These are phyloP conservation scores for Aspergillus indologenus DNA, from an alignment of 495 filamentous ascomycete species.

Conservation along the genomic window DNA sequence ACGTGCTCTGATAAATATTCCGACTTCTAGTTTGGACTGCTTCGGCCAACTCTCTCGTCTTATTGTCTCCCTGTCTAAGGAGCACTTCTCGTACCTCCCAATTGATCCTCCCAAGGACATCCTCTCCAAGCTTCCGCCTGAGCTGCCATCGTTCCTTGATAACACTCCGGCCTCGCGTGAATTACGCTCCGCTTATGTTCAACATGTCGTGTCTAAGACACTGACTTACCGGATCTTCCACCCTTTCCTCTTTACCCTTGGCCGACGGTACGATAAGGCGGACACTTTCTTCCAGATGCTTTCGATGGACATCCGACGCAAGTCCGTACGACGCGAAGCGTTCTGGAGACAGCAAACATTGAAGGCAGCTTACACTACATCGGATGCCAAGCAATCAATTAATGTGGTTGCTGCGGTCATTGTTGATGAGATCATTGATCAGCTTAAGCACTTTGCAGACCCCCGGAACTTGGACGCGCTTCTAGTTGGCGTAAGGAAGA, in stretches of 20 bases:
- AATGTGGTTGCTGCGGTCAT: conserved; percentile 58
- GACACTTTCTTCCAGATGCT: conserved; percentile 61
- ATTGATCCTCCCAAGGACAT: conserved; percentile 53
- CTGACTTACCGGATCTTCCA: conserved; percentile 62
- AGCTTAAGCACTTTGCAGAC: conserved; percentile 58
- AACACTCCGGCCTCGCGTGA: conserved; percentile 50
- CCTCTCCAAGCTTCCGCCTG: conserved; percentile 51
- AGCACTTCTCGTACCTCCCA: conserved; percentile 56
- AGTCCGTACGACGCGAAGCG: conserved; percentile 59
- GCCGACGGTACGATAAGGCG: conserved; percentile 59
- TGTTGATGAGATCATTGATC: conserved; percentile 58
- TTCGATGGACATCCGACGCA: conserved; percentile 59
- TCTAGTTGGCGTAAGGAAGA: conserved; percentile 48
- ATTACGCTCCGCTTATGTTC: conserved; percentile 58
- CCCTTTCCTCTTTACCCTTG: conserved; percentile 62
- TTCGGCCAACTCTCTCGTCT: conserved; percentile 56
- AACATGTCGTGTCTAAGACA: conserved; percentile 57
- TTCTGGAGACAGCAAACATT: conserved; percentile 65
- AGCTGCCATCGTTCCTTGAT: conserved; percentile 55
- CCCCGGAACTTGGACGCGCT: conserved; percentile 53
- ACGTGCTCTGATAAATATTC: conserved; percentile 43
- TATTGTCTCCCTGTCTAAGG: conserved; percentile 56
- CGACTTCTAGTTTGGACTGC: conserved; percentile 52
- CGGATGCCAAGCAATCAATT: conserved; percentile 59
- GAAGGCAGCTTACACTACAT: conserved; percentile 61